Base-by-base conservation (phyloP, 140 eudicot genomes). In the Eryngium alpinum region DNA sequence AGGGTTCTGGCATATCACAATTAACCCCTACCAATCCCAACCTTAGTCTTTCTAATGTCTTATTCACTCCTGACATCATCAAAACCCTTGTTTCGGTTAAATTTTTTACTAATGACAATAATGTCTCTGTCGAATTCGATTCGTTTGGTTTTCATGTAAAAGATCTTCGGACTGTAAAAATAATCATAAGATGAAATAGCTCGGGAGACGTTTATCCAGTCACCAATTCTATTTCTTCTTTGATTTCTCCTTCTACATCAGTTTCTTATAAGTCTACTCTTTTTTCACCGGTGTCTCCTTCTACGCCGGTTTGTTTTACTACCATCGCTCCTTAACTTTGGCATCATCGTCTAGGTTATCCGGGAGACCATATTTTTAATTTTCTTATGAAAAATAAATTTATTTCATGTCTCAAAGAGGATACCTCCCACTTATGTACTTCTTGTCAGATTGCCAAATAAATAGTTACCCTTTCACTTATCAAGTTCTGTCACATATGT, bases 151-250 rank as follows among this genome's bases (percentile, higher is more conserved):
- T 83, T 79, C 71, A 79, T 56, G 22, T 83, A 7, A 83, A 83
- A 82, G 82, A 83, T 10, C 75, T 78, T 32, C 67, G 72, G 52
- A 84, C 69, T 66, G 60, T 77, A 65, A 80, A 32, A 29, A 74
- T 14, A 19, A 60, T 84, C n/a, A n/a, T 59, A 71, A 13, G 87
- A 16, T 77, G 78, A 32, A 80, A 73, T 63, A 84, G 87, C 18
- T 11, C 14, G 2, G 87, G 81, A 14, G 84, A 80, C 56, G 84
- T 84, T 33, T 84, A 84, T 71, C 81, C 84, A 1, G 63, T 83
- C 73, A 29, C 25, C n/a, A n/a, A n/a, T n/a, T n/a, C n/a, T n/a
- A n/a, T 7, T 56, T 52, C 52, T 10, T 56, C 71, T 21, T n/a
- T 65, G 3, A 51, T 44, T 74, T 65, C 62, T 27, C 44, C 82